Base-by-base conservation (phyloP, 2,329 filamentous ascomycete species). In the Penicillium nordicum region DNA sequence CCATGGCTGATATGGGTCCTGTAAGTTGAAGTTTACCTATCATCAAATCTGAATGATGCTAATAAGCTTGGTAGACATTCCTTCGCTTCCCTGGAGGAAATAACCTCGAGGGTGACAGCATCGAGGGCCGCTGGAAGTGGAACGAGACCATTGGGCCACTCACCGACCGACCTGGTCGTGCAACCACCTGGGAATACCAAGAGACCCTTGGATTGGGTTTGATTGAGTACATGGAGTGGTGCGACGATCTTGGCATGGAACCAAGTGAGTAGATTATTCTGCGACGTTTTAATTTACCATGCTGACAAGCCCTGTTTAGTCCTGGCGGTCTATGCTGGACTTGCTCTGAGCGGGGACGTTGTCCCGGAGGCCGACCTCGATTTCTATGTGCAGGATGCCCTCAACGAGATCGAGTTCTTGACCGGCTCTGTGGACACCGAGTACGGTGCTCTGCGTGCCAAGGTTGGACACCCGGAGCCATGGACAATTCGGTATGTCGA, bases 401-500 rank as follows among this genome's bases (percentile, higher is more conserved):
- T 71, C 10, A 61, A 74, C 36, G 72, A 75, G 55, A 57, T 75
- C 3, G 69, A 72, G 38, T 68, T 67, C 46, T 46, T 69, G 34
- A 66, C 58, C 21, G 66, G 67, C 30, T 64, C 63, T 40, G 62
- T 58, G 1, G 62, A 64, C 27, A 75, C 72, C 2, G 42, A 61
- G 10, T 72, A 67, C n/a, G 71, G 72, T 37, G 76, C 79, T 4
- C 71, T 79, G 7, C 83, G 86, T 18, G 84, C 84, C 7, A 72
- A 79, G 42, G 76, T 86, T 2, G 86, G 86, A 4, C 82, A 87
- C 63, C 79, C 83, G 0, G 77, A 84, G 57, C 86, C 86, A 0
- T 88, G 84, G 73, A 74, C 69, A 30, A 76, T 89, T 47, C 75
- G 80, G 11, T 86, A 82, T 62, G 82, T 88, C 53, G 86, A 88